Evolutionary conservation across 495 filamentous ascomycete species (phyloP).

Genomic region (Thermochaetoides thermophila): DNA sequence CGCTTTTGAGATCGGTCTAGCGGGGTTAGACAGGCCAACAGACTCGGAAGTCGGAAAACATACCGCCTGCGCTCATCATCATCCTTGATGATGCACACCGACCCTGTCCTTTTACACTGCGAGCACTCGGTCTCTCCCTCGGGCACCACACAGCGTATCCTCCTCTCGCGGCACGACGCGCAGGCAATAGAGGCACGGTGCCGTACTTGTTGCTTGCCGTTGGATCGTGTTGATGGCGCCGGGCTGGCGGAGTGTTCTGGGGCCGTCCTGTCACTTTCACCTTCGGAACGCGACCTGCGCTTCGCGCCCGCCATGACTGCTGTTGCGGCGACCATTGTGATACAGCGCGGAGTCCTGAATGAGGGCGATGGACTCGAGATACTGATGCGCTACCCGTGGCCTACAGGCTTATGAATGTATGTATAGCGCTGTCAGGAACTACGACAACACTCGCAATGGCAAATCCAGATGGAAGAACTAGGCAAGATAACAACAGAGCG

Average conservation of each 20-base stretch:
- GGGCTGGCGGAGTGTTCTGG: slow-evolving; percentile 18
- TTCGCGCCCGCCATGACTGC: slow-evolving; percentile 7
- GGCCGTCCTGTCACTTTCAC: slow-evolving; percentile 12
- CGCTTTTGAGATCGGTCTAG: slow-evolving; percentile 38
- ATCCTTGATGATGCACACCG: slow-evolving; percentile 40
- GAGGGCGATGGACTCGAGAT: not conserved
- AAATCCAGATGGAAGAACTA: not conserved
- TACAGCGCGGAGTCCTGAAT: too few species aligned
- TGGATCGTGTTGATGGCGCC: slow-evolving; percentile 9
- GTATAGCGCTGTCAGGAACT: too few species aligned
- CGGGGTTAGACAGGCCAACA: slow-evolving; percentile 1
- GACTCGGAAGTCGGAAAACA: slow-evolving; percentile 1
- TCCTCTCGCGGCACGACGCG: slow-evolving; percentile 33
- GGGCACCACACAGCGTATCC: slow-evolving; percentile 42
- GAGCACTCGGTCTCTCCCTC: slow-evolving; percentile 35
- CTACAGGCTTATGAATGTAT: too few species aligned
- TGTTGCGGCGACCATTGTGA: too few species aligned
- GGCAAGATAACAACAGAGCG: slow-evolving; percentile 1
- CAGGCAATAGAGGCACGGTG: slow-evolving; percentile 28
- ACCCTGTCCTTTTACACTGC: slow-evolving; percentile 36
- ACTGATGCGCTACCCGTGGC: too few species aligned
- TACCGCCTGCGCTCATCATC: slow-evolving; percentile 39
- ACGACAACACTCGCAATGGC: not conserved
- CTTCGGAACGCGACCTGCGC: slow-evolving; percentile 14
- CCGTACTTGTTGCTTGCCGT: slow-evolving; percentile 19